phyloP scores from a whole-genome alignment of 2,329 filamentous ascomycete genomes.

The Xylaria sp. region DNA sequence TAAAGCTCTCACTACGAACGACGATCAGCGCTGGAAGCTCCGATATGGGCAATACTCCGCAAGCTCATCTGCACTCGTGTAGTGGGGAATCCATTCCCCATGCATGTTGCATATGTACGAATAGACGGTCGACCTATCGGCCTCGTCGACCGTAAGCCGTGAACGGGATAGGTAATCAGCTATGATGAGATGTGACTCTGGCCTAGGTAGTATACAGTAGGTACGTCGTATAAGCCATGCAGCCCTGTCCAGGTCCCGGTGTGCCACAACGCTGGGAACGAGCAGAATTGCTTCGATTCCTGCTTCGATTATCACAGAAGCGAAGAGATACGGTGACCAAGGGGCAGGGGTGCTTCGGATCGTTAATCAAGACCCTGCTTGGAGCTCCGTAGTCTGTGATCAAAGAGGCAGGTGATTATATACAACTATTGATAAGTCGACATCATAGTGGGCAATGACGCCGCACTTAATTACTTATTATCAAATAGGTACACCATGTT shows the following conservation, averaged over 20 bases:
- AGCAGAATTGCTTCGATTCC: slow-evolving; percentile 18
- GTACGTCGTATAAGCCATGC: slow-evolving; percentile 28
- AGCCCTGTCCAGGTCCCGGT: slow-evolving; percentile 16
- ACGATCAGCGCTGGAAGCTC: slow-evolving; percentile 28
- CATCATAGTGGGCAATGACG: slow-evolving; percentile 1
- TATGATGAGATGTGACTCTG: slow-evolving; percentile 21
- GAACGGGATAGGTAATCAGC: neutral
- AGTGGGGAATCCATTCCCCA: slow-evolving; percentile 13
- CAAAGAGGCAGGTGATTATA: slow-evolving; percentile 40
- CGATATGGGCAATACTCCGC: slow-evolving; percentile 33
- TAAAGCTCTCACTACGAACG: slow-evolving; percentile 24
- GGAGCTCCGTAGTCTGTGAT: slow-evolving; percentile 20
- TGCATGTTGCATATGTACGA: slow-evolving; percentile 1
- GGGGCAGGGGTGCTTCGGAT: slow-evolving; percentile 12
- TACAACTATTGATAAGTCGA: slow-evolving; percentile 27
- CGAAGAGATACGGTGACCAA: slow-evolving; percentile 23
- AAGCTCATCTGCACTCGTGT: slow-evolving; percentile 20
- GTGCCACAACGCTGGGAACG: slow-evolving; percentile 27
- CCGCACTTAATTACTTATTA: slow-evolving; percentile 7
- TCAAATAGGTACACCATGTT: slow-evolving; percentile 1
- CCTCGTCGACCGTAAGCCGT: neutral
- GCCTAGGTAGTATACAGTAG: neutral
- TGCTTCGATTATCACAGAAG: slow-evolving; percentile 23
- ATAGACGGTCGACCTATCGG: too few relatives aligned
- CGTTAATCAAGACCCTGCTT: slow-evolving; percentile 14